phyloP scores from a whole-genome alignment of 805 yeast species.

The Wickerhamiella allomyrinae region DNA sequence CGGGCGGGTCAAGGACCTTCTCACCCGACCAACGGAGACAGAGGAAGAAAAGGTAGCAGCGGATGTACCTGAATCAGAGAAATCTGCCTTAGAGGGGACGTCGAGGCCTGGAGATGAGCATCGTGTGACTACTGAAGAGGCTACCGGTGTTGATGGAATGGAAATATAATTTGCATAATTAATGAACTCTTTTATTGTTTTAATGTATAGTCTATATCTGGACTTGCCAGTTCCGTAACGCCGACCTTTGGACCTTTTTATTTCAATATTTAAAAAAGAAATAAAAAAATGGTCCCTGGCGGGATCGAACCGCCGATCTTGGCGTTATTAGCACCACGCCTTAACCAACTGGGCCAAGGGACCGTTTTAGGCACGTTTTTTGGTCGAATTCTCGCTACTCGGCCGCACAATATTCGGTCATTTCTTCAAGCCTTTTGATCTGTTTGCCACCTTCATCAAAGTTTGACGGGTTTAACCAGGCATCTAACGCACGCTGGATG shows the following conservation, averaged over 20 bases:
- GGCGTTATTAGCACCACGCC: slow-evolving; percentile 47
- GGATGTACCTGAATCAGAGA: background rate
- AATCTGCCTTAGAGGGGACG: too few relatives aligned
- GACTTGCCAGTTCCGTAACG: too few relatives aligned
- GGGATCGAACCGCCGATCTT: slow-evolving; percentile 36
- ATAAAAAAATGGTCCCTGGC: slow-evolving; percentile 22
- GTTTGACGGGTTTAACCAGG: slow-evolving; percentile 21
- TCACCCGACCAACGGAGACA: slow-evolving; percentile 3
- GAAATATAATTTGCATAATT: too few relatives aligned
- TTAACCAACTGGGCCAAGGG: slow-evolving; percentile 50
- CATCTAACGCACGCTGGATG: slow-evolving; percentile 16
- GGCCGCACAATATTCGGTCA: too few relatives aligned
- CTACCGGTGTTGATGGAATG: too few relatives aligned
- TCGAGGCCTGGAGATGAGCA: too few relatives aligned
- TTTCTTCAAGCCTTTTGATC: slow-evolving; percentile 13
- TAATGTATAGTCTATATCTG: too few relatives aligned
- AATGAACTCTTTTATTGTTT: too few relatives aligned
- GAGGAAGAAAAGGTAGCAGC: slow-evolving; percentile 1
- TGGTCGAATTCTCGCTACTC: too few relatives aligned
- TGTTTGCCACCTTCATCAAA: slow-evolving; percentile 19
- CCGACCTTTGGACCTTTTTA: too few relatives aligned
- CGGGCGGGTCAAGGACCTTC: slow-evolving; percentile 1
- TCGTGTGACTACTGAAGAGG: too few relatives aligned
- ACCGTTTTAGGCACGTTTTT: too few relatives aligned
- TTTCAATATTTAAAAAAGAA: slow-evolving; percentile 1